Conservation (phyloP, 2,329 filamentous ascomycete species). For the Leptographium galeiforme region DNA sequence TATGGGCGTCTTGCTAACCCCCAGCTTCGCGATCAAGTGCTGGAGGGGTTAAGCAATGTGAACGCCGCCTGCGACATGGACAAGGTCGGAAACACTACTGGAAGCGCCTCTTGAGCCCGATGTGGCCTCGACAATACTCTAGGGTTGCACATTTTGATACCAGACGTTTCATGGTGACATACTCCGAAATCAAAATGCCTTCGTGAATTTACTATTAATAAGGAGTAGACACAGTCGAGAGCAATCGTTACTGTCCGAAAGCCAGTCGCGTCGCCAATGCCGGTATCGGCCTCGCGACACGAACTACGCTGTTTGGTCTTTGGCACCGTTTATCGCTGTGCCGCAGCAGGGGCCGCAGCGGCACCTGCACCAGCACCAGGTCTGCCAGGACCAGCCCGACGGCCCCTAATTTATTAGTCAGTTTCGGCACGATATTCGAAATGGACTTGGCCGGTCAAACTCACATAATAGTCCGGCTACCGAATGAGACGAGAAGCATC, state of each 20-base stretch:
- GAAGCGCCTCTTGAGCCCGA: neutral
- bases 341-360: neutral
- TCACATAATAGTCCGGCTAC: constrained; percentile 66
- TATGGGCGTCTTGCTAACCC: constrained; percentile 62
- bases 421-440: neutral
- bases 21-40: constrained; percentile 50
- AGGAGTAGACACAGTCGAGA: neutral
- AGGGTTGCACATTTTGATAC: no score
- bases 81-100: neutral
- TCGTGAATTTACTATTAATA: neutral
- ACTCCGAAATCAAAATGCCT: neutral
- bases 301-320: neutral
- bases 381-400: neutral
- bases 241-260: neutral
- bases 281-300: neutral
- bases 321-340: neutral
- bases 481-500: constrained; percentile 62
- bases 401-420: constrained; percentile 10
- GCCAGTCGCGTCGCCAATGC: neutral
- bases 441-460: constrained; percentile 18
- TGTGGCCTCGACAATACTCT: neutral
- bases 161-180: no score
- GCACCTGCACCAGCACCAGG: neutral
- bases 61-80: constrained; percentile 41
- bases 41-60: constrained; percentile 51